Conservation (phyloP, 345 rosid species). For the Euphorbia lathyris region DNA sequence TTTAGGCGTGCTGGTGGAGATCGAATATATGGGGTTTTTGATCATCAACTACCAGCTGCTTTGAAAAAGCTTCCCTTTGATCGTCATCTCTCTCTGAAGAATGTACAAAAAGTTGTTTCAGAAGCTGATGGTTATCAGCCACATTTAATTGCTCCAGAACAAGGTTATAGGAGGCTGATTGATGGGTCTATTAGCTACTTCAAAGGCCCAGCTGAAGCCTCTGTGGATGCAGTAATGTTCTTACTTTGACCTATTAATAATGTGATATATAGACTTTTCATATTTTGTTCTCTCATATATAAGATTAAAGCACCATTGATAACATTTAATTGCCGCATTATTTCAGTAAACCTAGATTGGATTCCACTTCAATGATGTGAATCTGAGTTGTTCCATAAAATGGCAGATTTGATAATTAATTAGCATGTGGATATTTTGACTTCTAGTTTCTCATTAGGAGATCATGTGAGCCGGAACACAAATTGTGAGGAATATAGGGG, state of each 20-base stretch:
- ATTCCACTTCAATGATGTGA: not conserved
- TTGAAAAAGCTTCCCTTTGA: slow-evolving; percentile 98
- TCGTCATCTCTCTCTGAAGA: slow-evolving; percentile 85
- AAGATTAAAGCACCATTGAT: not conserved
- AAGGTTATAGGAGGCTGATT: slow-evolving; percentile 98
- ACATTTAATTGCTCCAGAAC: slow-evolving; percentile 99
- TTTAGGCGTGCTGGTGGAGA: slow-evolving; percentile 98
- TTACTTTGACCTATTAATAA: slow-evolving; percentile 13
- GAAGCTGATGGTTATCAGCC: slow-evolving; percentile 99
- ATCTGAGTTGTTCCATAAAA: not conserved
- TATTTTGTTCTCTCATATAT: not conserved
- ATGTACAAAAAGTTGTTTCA: slow-evolving; percentile 95
- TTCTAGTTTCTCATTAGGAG: not conserved
- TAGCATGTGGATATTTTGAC: not conserved
- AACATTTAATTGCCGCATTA: not conserved
- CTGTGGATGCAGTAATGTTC: slow-evolving; percentile 88
- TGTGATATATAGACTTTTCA: not conserved
- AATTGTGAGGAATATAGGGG: not conserved
- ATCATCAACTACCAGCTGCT: slow-evolving; percentile 97
- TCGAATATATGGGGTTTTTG: slow-evolving; percentile 93
- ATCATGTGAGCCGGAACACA: not conserved
- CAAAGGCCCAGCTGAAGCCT: slow-evolving; percentile 99
- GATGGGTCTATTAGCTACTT: slow-evolving; percentile 94
- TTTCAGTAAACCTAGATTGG: not conserved
- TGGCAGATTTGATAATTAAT: not conserved